phyloP scores from a whole-genome alignment of 176 grass and related monocot genomes.

The Carex cristatella region DNA sequence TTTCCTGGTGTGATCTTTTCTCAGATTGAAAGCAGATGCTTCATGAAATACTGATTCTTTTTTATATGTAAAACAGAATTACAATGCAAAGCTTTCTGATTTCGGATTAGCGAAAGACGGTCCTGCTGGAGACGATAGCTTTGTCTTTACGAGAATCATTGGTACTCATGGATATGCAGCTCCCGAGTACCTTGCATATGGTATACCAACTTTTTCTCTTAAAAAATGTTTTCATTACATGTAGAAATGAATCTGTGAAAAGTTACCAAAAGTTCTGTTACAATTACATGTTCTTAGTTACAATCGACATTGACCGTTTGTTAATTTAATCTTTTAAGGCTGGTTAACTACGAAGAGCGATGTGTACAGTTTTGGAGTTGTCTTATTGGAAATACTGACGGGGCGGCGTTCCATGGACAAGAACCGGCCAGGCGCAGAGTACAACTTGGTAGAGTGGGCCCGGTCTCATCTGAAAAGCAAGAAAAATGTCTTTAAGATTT shows the following conservation, averaged over 20 bases:
- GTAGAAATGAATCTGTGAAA: neutral
- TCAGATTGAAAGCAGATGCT: neutral
- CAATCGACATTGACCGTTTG: neutral
- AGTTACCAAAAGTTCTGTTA: neutral
- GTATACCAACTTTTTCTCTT: slow-evolving; percentile 17
- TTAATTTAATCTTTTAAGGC: slow-evolving; percentile 28
- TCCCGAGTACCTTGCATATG: slow-evolving; percentile 80
- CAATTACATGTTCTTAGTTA: neutral
- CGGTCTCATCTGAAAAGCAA: slow-evolving; percentile 63
- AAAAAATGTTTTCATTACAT: neutral
- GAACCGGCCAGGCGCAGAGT: slow-evolving; percentile 52
- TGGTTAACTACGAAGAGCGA: slow-evolving; percentile 68
- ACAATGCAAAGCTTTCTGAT: slow-evolving; percentile 81
- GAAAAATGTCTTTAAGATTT: slow-evolving; percentile 54
- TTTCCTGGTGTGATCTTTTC: neutral
- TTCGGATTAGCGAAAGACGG: slow-evolving; percentile 81
- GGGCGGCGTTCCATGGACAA: slow-evolving; percentile 62
- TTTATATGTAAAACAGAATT: slow-evolving; percentile 42
- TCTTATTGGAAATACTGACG: slow-evolving; percentile 75
- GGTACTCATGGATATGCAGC: slow-evolving; percentile 84
- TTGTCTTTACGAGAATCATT: slow-evolving; percentile 82
- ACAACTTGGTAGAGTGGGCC: slow-evolving; percentile 73
- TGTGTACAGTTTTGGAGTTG: slow-evolving; percentile 83
- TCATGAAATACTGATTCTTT: neutral
- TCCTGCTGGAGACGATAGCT: slow-evolving; percentile 59